A percentile compares a stretch with the other conserved stretches of the same genome.
These are phyloP conservation scores for Linaria vulgaris DNA, from an alignment of 257 asterid species.

Conservation along the genomic window DNA sequence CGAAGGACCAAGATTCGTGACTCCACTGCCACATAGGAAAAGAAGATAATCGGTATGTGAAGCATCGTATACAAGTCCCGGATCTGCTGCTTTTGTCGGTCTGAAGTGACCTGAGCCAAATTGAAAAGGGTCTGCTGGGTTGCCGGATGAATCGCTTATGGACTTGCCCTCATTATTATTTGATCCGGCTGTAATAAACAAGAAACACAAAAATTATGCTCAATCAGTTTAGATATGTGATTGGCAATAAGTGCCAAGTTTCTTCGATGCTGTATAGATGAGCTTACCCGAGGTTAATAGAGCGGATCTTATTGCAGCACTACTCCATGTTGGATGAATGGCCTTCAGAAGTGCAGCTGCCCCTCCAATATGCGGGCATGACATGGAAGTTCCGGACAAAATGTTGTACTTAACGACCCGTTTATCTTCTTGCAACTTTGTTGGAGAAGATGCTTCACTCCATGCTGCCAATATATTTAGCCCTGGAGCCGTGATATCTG, in stretches of 20 bases:
- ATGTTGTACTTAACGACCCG: slow-evolving; percentile 70
- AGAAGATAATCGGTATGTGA: slow-evolving; percentile 73
- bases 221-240: too few species aligned
- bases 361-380: slow-evolving; percentile 84
- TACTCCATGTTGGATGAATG: slow-evolving; percentile 80
- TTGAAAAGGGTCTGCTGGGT: slow-evolving; percentile 83
- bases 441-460: slow-evolving; percentile 83
- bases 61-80: slow-evolving; percentile 80
- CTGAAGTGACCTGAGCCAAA: slow-evolving; percentile 83
- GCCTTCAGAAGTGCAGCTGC: slow-evolving; percentile 84
- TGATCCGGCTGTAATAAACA: slow-evolving; percentile 53
- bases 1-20: slow-evolving; percentile 1
- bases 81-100: slow-evolving; percentile 87
- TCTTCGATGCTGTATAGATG: neutral
- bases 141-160: slow-evolving; percentile 60
- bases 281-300: slow-evolving; percentile 66
- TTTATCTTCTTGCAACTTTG: slow-evolving; percentile 49
- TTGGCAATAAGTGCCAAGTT: too few species aligned
- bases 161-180: slow-evolving; percentile 46
- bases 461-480: slow-evolving; percentile 93
- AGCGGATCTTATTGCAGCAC: slow-evolving; percentile 95
- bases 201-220: neutral
- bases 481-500: slow-evolving; percentile 95
- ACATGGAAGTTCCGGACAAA: slow-evolving; percentile 87
- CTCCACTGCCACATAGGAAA: slow-evolving; percentile 54